Conservation (phyloP, 257 asterid species). For the Prunella vulgaris region DNA sequence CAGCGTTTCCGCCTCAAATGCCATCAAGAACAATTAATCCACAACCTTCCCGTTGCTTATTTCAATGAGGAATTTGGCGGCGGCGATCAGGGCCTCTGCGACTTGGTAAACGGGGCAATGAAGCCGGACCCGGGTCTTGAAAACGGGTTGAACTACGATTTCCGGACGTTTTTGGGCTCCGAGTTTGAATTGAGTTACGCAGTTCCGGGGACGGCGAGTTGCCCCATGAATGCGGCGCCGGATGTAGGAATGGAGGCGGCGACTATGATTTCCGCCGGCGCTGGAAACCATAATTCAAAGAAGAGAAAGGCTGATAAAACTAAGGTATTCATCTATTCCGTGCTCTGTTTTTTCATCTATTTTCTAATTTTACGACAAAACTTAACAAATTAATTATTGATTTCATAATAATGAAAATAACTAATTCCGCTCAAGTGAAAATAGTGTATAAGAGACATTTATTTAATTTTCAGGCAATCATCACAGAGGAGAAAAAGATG, state of each 20-base stretch:
- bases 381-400: no score
- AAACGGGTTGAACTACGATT: slow-evolving; percentile 23
- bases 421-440: no score
- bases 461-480: slow-evolving; percentile 29
- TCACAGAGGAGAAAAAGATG: slow-evolving; percentile 48
- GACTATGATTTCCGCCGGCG: slow-evolving; percentile 16
- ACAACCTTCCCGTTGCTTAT: slow-evolving; percentile 4
- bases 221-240: slow-evolving; percentile 40
- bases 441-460: no score
- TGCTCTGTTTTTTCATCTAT: not conserved
- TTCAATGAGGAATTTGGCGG: slow-evolving; percentile 27
- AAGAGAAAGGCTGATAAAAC: slow-evolving; percentile 57
- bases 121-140: slow-evolving; percentile 50
- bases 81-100: slow-evolving; percentile 41
- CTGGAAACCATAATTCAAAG: slow-evolving; percentile 44
- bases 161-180: slow-evolving; percentile 20
- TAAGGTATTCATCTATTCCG: slow-evolving; percentile 47
- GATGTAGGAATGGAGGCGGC: slow-evolving; percentile 31
- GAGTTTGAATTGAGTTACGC: slow-evolving; percentile 32
- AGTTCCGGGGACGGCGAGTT: slow-evolving; percentile 50
- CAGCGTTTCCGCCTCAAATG: slow-evolving; percentile 42
- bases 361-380: no score
- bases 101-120: slow-evolving; percentile 35
- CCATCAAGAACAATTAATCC: slow-evolving; percentile 24
- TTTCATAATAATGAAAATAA: no score